Evolutionary conservation across 2,329 filamentous ascomycete genomes (phyloP), one percentile per base, ranked within the genome.

Genomic region (Phoma sp.): DNA sequence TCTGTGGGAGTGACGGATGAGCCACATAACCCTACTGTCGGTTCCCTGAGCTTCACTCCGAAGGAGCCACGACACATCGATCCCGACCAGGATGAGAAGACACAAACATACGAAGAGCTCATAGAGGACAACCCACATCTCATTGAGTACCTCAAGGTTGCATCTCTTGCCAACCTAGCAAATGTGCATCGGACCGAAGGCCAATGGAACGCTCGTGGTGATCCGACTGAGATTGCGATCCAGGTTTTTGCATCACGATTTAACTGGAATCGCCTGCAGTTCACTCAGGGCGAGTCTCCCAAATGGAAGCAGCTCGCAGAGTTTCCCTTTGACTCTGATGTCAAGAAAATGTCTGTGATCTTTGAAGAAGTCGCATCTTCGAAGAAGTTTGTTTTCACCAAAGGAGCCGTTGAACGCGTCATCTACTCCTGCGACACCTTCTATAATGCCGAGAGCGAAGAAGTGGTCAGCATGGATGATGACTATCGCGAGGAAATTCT

Each of bases 271-370:
- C 64, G 65, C 36, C 84, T 85, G 54, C 78, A 77, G 8, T 80
- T 82, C 42, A 68, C 59, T 41, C 58, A 60, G 39, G 69, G 77
- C 8, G 61, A 67, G 4, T 43, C 57, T 2, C 60, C 62, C 8
- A 52, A 59, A 3, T 73, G 70, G 70, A 66, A 72, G 37, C 63
- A 67, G 25, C 52, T 86, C 33, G 83, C 84, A 2, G 88, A 91
- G 62, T 89, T 86, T 53, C 88, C 87, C 0, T 91, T 91, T 58
- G 88, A 90, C 65, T 90, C 86, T 0, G 84, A 84, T 49, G 82
- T 90, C 60, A 91, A 90, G 78, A 88, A 86, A 63, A 90, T 90
- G 88, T 88, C 86, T 0, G 86, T 89, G 27, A 84, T 89, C 45
- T 89, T 87, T 65, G 66, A 65, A 37, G 60, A 64, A 25, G 64